phyloP scores from a whole-genome alignment of 768 basidiomycete species.

The Mycena albidolilacea region DNA sequence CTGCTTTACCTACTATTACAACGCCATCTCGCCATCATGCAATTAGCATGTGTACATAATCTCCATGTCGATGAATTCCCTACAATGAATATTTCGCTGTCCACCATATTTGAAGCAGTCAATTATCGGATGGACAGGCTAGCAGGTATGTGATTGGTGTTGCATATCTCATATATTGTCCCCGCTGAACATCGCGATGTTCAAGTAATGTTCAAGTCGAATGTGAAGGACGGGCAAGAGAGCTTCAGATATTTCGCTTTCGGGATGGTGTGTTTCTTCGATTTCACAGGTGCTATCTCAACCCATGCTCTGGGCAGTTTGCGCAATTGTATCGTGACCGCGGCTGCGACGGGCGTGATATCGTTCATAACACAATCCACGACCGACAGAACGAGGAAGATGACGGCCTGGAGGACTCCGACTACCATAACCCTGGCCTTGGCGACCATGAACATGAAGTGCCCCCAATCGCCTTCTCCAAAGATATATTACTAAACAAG shows the following conservation, averaged over 20 bases:
- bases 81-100: conserved; percentile 25
- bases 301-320: background rate
- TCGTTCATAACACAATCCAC: too few relatives aligned
- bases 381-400: too few relatives aligned
- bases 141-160: conserved; percentile 23
- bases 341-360: too few relatives aligned
- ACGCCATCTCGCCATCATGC: conserved; percentile 33
- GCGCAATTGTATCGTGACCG: background rate
- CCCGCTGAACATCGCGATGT: background rate
- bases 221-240: conserved; percentile 13
- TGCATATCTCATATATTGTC: too few relatives aligned
- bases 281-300: too few relatives aligned
- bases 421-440: conserved; percentile 3
- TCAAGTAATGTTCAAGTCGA: conserved; percentile 26
- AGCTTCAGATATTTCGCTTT: conserved; percentile 27
- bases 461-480: conserved; percentile 5
- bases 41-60: conserved; percentile 24
- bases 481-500: background rate
- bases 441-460: conserved; percentile 24
- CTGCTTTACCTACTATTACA: conserved; percentile 25
- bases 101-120: conserved; percentile 24
- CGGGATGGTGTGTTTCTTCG: conserved; percentile 32
- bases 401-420: background rate
- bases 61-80: conserved; percentile 26
- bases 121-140: conserved; percentile 26